Evolutionary conservation across 1,139 yeast genomes (phyloP), one percentile per base, ranked within the genome.

Genomic region (Saccharomyces uvarum): DNA sequence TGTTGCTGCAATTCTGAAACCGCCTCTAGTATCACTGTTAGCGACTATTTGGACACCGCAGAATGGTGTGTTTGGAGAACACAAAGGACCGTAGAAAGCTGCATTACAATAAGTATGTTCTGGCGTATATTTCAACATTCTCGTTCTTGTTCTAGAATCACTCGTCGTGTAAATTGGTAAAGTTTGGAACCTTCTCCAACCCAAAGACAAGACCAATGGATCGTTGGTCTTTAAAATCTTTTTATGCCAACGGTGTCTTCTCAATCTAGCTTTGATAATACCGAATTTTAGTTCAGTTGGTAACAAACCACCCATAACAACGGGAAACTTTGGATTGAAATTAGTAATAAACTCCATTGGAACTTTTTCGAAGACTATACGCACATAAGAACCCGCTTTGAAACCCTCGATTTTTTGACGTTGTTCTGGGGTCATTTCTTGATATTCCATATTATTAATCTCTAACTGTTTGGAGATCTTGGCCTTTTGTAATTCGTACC

Each of bases 161-260:
- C 96, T 84, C 0, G 99, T 95, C 4, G 99, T 90, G 70, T 91
- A 95, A 42, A 95, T 80, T 11, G 99, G 99, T 54, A 93, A 75
- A 0, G 99, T 90, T 73, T 95, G 99, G 76, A 95, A 95, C 72
- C 99, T 80, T 75, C 99, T 83, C 99, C 99, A 95, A 38, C 99
- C 99, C 51, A 95, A 75, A 0, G 98, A 91, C 52, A 95, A 72
- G 59, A 95, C 89, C 61, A 95, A 78, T 1, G 99, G 99, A 74
- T 95, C 99, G 68, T 89, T 95, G 8, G 98, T 83, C 72, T 95
- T 95, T 64, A 95, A 77, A 55, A 95, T 89, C 77, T 90, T 90
- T 70, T 91, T 93, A 73, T 93, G 98, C 99, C 99, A 95, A 76
- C 99, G 84, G 70, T 95, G 99, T 71, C 97, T 84, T 81, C 97